These are phyloP conservation scores for Colletotrichum nymphaeae DNA, from an alignment of 2,329 filamentous ascomycete species.

Conservation along the genomic window DNA sequence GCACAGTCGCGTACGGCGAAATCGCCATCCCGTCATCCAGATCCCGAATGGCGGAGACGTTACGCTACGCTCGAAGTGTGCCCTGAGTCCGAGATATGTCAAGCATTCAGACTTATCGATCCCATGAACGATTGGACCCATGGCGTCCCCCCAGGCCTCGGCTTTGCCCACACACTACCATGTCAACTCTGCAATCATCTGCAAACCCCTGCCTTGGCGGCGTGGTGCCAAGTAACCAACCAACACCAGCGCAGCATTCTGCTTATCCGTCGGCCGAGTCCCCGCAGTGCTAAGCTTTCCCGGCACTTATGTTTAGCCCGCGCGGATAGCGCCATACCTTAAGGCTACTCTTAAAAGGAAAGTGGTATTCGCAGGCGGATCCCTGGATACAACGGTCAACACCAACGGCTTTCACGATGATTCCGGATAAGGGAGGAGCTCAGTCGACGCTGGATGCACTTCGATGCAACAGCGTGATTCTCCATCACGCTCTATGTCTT, in stretches of 20 bases:
- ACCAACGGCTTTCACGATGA: constrained; percentile 10
- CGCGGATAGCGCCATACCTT: neutral
- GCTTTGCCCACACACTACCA: neutral
- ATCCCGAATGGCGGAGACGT: neutral
- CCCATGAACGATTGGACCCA: neutral
- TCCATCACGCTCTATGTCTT: neutral
- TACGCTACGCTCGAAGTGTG: neutral
- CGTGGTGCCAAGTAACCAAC: neutral
- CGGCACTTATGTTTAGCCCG: constrained; percentile 17
- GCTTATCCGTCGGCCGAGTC: constrained; percentile 1
- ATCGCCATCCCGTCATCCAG: neutral
- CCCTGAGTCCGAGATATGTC: neutral
- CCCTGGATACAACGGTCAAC: neutral
- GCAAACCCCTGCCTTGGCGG: constrained; percentile 9
- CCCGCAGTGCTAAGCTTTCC: neutral
- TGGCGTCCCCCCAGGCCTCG: neutral
- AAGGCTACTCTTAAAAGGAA: constrained; percentile 18
- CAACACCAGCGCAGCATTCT: neutral
- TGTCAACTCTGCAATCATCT: neutral
- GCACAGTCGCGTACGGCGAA: neutral
- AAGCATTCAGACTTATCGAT: neutral
- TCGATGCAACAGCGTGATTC: neutral
- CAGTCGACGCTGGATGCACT: neutral
- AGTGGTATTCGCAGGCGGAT: constrained; percentile 18
- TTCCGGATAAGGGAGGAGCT: constrained; percentile 31